Conservation (phyloP, 441 rosid genomes). For the Bruguiera hainesii region DNA sequence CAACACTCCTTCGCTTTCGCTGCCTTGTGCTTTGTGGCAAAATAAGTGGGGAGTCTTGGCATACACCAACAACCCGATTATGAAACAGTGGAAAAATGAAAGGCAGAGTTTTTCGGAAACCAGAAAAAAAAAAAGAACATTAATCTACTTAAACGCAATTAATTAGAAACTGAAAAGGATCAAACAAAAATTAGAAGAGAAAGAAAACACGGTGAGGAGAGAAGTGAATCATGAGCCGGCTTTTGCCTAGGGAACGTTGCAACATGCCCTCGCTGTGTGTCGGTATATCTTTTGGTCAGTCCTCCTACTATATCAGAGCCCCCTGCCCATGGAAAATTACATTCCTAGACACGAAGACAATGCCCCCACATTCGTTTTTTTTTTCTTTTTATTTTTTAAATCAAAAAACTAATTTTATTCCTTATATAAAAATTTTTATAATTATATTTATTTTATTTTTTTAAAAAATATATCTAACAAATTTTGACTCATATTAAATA, state of each 20-base stretch:
- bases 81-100: neutral
- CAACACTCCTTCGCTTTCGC: slow-evolving; percentile 3
- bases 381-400: too few relatives aligned
- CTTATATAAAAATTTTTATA: too few relatives aligned
- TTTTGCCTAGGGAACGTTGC: neutral
- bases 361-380: too few relatives aligned
- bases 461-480: too few relatives aligned
- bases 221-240: slow-evolving; percentile 31
- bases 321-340: too few relatives aligned
- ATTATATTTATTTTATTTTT: too few relatives aligned
- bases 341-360: too few relatives aligned
- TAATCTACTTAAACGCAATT: neutral
- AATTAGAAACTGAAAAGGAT: neutral
- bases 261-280: too few relatives aligned
- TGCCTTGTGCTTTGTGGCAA: slow-evolving; percentile 16
- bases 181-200: slow-evolving; percentile 1
- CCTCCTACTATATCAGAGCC: too few relatives aligned
- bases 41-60: slow-evolving; percentile 26
- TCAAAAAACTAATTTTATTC: too few relatives aligned
- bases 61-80: neutral
- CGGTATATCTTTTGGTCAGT: too few relatives aligned
- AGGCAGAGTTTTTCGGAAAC: neutral
- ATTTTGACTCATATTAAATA: too few relatives aligned
- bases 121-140: neutral
- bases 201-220: neutral